These are phyloP conservation scores for Cryptosporidium baileyi DNA, from an alignment of 169 alveolate genomes.

Conservation along the genomic window DNA sequence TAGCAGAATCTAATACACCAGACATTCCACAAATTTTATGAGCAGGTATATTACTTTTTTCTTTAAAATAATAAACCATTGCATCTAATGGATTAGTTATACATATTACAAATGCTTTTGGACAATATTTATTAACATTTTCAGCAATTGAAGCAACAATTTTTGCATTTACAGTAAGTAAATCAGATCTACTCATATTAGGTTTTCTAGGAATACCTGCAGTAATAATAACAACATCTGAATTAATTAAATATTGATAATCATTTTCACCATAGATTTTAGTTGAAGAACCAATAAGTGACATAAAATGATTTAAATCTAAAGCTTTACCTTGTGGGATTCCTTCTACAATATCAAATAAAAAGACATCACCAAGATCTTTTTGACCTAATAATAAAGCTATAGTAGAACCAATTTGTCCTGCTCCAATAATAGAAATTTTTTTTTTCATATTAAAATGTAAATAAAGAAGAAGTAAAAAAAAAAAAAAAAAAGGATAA, in stretches of 20 bases:
- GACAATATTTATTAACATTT: slow-evolving; percentile 80
- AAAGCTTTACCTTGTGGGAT: slow-evolving; percentile 84
- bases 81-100: slow-evolving; percentile 87
- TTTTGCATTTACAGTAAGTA: slow-evolving; percentile 80
- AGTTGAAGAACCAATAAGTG: slow-evolving; percentile 77
- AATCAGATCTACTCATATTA: slow-evolving; percentile 85
- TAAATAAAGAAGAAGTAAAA: not conserved
- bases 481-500: not conserved
- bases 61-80: slow-evolving; percentile 79
- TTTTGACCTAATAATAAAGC: slow-evolving; percentile 81
- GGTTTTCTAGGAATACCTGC: slow-evolving; percentile 87
- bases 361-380: slow-evolving; percentile 81
- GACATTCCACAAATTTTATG: slow-evolving; percentile 86
- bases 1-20: slow-evolving; percentile 83
- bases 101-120: slow-evolving; percentile 84
- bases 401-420: slow-evolving; percentile 84
- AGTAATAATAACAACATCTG: slow-evolving; percentile 85
- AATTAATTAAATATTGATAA: slow-evolving; percentile 75
- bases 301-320: slow-evolving; percentile 79
- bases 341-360: slow-evolving; percentile 82
- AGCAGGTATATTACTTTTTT: slow-evolving; percentile 82
- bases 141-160: slow-evolving; percentile 83
- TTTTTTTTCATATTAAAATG: slow-evolving; percentile 60
- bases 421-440: slow-evolving; percentile 83
- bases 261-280: slow-evolving; percentile 76